These are phyloP conservation scores for Lecanicillium sp. DNA, from an alignment of 2,329 filamentous ascomycete genomes.

Conservation along the genomic window DNA sequence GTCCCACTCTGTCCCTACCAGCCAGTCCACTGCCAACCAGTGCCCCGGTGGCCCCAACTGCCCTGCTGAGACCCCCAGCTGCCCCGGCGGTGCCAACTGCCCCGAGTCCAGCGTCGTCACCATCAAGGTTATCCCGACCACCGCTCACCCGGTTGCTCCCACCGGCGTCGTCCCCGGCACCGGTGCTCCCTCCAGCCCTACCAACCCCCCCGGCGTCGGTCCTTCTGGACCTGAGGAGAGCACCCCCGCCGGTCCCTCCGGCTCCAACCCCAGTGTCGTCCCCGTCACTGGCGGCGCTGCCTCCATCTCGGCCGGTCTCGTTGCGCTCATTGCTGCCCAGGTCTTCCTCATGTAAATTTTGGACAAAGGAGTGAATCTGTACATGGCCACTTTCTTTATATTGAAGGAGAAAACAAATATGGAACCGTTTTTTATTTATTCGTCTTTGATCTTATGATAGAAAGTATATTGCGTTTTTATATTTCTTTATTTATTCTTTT, in stretches of 20 bases:
- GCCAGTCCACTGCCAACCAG: background rate
- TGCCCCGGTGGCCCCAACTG: conserved; percentile 7
- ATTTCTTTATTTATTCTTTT: conserved; percentile 3
- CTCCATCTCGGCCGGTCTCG: conserved; percentile 4
- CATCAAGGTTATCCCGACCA: no score
- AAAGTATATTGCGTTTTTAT: conserved; percentile 4
- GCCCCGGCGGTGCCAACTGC: no score
- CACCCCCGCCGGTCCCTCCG: background rate
- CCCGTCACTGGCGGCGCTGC: conserved; percentile 7
- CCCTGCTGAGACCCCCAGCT: no score
- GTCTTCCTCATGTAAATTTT: conserved; percentile 6
- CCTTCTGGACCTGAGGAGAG: no score
- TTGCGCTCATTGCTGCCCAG: conserved; percentile 10
- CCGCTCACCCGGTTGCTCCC: no score
- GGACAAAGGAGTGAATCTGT: no score
- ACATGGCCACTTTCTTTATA: no score
- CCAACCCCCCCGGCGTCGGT: no score
- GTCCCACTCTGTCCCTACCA: background rate
- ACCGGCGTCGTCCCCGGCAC: background rate
- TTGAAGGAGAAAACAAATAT: background rate
- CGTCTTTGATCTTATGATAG: conserved; percentile 10
- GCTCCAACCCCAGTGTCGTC: conserved; percentile 1
- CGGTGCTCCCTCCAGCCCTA: background rate
- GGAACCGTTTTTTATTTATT: background rate
- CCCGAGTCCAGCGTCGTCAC: no score